Evolutionary conservation across 441 rosid genomes (phyloP), one percentile per base, ranked within the genome.

Genomic region (Biscutella laevigata): DNA sequence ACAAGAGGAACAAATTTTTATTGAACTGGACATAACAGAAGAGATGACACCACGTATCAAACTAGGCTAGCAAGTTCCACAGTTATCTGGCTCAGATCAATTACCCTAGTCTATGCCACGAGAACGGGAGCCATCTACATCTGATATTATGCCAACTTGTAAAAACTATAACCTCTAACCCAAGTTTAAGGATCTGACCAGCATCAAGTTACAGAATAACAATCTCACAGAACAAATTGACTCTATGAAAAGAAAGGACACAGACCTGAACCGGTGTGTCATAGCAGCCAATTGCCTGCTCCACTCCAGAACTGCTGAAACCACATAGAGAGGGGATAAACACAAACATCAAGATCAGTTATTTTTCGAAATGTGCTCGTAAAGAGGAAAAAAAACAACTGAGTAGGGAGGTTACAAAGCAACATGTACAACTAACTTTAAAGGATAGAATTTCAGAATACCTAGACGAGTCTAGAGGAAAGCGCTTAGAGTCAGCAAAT

Each of bases 181-280:
- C 29, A 39, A 47, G 1, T 26, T 15, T 26, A 36, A 37, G 40
- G 37, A 32, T 25, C 30, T 20, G 20, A 41, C 40, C 24, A 41
- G 27, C 51, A 41, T 19, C 51, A 50, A 57, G 17, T 35, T 20
- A 26, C 33, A 8, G 14, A 9, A 41, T 45, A 47, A 11, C 29
- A 47, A 22, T 30, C 20, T 46, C 20, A 36, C 26, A 26, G 14
- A 46, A 34, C 41, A 43, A 39, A 29, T 24, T 47, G 41, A 29
- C 26, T 27, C 11, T 14, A 27, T 11, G 3, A 24, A 28, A 32
- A 19, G 24, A 16, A 20, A 0, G 22, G 25, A 35, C 9, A 64
- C 71, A 38, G 62, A 87, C 98, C 88, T 87, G 98, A 56, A 87
- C 91, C 1, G 90, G 80, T n/a, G 81, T 73, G 57, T 79, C 82